Evolutionary conservation across 1,139 yeast species (phyloP), one percentile per base, ranked within the genome.

Genomic region (Meyerozyma athensensis): DNA sequence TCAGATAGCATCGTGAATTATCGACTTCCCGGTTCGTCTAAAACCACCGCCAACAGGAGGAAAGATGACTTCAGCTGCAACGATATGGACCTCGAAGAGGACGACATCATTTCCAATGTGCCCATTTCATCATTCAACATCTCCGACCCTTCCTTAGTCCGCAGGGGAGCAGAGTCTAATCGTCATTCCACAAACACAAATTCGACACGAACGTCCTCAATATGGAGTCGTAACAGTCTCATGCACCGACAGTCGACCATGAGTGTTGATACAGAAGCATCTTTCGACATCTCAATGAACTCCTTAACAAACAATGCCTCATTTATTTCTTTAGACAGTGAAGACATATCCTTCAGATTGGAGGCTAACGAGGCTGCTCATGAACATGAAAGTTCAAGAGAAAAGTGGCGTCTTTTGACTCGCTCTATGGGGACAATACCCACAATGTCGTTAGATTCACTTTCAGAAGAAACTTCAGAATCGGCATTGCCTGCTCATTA

Each of bases 71-170:
- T 33, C 19, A 34, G 12, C 21, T 19, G 9, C 14, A 72, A 77
- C 17, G 83, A 78, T 42, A 79, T 74, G 38, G 77, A 77, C 24
- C 45, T 63, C 34, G 77, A 80, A 5, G 76, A 67, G 36, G 74
- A 74, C 37, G 61, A 69, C 13, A 62, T 72, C 23, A 74, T 79
- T 43, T 79, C 68, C 60, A 81, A 81, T 48, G 84, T 81, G 12
- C 89, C 87, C 2, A 57, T 78, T 33, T 71, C 84, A 0, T 13
- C 28, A 7, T 12, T n/a, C 17, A 14, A 10, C 28, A 13, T n/a
- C 28, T 7, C 32, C 32, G 32, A 17, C 12, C 18, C 20, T n/a
- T 13, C 30, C 3, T 10, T 2, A 14, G 17, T 20, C n/a, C 9
- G 12, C 19, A 18, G 3, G 20, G 13, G 21, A 17, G 4, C 9